Conservation (phyloP, 768 basidiomycete species). For the Leccinum barrowsii region DNA sequence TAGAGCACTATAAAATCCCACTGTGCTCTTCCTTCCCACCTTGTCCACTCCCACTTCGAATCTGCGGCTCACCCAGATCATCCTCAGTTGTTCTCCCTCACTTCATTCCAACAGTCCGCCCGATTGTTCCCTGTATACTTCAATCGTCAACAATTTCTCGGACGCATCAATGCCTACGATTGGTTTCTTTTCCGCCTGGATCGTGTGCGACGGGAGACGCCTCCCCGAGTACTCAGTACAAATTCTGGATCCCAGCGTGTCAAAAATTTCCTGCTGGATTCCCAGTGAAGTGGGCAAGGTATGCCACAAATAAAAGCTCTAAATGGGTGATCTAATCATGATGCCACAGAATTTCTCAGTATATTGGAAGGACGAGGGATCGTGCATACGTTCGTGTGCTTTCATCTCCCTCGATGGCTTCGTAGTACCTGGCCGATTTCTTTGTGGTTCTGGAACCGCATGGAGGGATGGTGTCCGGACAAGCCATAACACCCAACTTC, state of each 20-base stretch:
- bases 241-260: slow-evolving; percentile 36
- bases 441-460: slow-evolving; percentile 54
- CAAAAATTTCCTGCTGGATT: slow-evolving; percentile 66
- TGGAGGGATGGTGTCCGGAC: slow-evolving; percentile 53
- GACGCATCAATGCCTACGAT: slow-evolving; percentile 38
- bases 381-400: slow-evolving; percentile 49
- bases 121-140: neutral
- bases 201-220: slow-evolving; percentile 46
- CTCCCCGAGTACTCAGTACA: slow-evolving; percentile 57
- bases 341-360: slow-evolving; percentile 50
- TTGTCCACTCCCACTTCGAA: neutral
- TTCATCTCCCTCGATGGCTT: slow-evolving; percentile 67
- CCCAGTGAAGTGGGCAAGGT: slow-evolving; percentile 60
- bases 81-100: neutral
- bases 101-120: neutral
- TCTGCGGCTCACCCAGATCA: neutral
- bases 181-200: slow-evolving; percentile 69
- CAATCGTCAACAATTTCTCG: neutral
- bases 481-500: slow-evolving; percentile 47
- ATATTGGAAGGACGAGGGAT: slow-evolving; percentile 62
- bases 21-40: no score
- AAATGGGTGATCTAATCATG: slow-evolving; percentile 2
- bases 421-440: slow-evolving; percentile 57
- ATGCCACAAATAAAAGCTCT: neutral
- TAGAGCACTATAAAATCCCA: neutral